Conservation (phyloP, 345 rosid species). For the Rhodamnia rubescens region DNA sequence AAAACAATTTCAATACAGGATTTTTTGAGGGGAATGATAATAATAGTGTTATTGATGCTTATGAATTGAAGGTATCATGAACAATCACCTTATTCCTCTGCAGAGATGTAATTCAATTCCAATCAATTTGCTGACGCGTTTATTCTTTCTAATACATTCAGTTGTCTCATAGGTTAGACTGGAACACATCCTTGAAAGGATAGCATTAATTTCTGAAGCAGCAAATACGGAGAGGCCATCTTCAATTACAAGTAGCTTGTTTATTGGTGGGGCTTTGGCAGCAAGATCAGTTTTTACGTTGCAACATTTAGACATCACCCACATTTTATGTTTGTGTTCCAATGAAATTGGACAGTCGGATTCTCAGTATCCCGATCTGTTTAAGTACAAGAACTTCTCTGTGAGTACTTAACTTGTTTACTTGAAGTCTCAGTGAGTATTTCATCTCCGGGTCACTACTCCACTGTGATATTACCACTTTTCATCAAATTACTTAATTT, state of each 20-base stretch:
- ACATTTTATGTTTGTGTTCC: conserved; percentile 82
- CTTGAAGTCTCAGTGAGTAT: neutral
- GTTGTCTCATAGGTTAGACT: conserved; percentile 62
- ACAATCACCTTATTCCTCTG: neutral
- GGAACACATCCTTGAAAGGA: conserved; percentile 95
- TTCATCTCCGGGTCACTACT: neutral
- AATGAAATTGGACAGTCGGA: conserved; percentile 98
- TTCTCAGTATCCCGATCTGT: conserved; percentile 72
- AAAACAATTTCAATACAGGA: conserved; percentile 85
- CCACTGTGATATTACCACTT: neutral
- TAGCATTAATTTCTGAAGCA: conserved; percentile 85
- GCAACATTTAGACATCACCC: conserved; percentile 73
- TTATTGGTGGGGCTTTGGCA: conserved; percentile 91
- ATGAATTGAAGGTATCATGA: conserved; percentile 74
- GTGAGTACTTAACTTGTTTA: conserved; percentile 31
- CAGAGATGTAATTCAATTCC: neutral
- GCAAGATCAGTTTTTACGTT: conserved; percentile 81
- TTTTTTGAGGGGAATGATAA: conserved; percentile 89
- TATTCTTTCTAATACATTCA: neutral
- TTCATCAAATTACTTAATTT: neutral
- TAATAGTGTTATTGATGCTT: conserved; percentile 76
- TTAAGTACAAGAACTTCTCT: conserved; percentile 71
- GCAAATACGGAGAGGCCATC: conserved; percentile 96
- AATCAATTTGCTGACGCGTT: neutral
- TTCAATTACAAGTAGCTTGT: conserved; percentile 48